Evolutionary conservation across 345 rosid genomes (phyloP).

Genomic region (Syzygium grande): DNA sequence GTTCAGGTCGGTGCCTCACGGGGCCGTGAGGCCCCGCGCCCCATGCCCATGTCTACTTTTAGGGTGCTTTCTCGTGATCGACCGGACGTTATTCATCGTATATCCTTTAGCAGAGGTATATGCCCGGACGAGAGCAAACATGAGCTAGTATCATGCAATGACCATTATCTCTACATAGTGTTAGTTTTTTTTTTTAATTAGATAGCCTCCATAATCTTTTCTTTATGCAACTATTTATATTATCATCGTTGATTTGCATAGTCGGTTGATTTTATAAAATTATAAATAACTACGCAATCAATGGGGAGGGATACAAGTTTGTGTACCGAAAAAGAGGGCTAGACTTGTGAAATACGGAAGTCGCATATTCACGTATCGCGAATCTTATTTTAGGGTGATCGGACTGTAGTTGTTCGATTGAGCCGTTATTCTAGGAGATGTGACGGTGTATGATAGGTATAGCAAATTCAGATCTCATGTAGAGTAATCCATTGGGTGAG

Average conservation of each 20-base stretch:
- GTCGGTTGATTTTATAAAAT: fast-evolving
- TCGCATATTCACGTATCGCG: neutral
- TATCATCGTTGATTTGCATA: neutral
- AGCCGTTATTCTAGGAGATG: neutral
- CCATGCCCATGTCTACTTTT: neutral
- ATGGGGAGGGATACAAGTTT: neutral
- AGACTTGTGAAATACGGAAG: neutral
- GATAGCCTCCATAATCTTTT: neutral
- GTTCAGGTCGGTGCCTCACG: too few species aligned
- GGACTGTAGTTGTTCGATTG: fast-evolving
- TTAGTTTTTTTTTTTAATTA: neutral
- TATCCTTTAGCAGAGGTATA: neutral
- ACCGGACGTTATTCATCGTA: neutral
- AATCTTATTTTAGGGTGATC: neutral
- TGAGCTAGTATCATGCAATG: neutral
- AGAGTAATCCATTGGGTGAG: too few species aligned
- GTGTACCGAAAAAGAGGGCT: neutral
- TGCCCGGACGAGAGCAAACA: neutral
- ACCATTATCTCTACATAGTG: neutral
- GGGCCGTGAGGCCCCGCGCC: too few species aligned
- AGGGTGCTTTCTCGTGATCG: neutral
- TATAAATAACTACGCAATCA: neutral
- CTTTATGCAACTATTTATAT: neutral
- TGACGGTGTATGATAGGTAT: neutral
- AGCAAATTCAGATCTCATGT: neutral